Evolutionary conservation across 129 eudicot genomes (phyloP), one percentile per base, ranked within the genome.

Genomic region (Flaveria linearis): DNA sequence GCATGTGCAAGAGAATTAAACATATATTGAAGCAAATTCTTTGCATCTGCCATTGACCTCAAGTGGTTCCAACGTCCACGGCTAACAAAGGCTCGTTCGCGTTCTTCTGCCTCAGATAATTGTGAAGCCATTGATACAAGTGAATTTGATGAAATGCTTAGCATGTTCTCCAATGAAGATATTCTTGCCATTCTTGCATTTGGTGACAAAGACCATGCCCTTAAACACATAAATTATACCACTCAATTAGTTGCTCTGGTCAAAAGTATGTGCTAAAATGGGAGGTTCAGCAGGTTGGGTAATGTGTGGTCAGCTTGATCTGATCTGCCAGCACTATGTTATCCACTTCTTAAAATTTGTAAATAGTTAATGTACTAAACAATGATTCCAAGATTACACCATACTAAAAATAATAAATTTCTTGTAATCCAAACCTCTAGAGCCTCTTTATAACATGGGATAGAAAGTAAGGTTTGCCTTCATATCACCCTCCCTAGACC

Each of bases 81-180:
- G 30, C 52, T 87, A 70, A 85, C 82, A 61, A 89, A 88, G 56
- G 87, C 86, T n/a, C 97, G 97, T 53, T 94, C 99, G 14, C 99
- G 84, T 80, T 94, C 99, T 86, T 94, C 99, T 52, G 99, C 99
- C 77, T 94, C 99, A 13, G 99, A 94, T 69, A 94, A 90, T 84
- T 94, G 99, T 43, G 99, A 94, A 80, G 99, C 99, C 99, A 94
- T 94, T 12, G 97, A 84, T 25, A 94, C 97, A 30, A 94, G 96
- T 64, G 99, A 94, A 83, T 91, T 91, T 58, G 99, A 94, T 61
- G 99, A 82, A 75, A 94, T 83, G 83, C 90, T 84, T 17, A 94
- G 77, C 99, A 94, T 94, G 80, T 62, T 94, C 79, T 94, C 99
- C 51, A 94, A 86, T 49, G 99, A 91, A 58, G 97, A 87, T 78